These are phyloP conservation scores for Colletotrichum sp. DNA, from an alignment of 2,329 filamentous ascomycete species.

Conservation along the genomic window DNA sequence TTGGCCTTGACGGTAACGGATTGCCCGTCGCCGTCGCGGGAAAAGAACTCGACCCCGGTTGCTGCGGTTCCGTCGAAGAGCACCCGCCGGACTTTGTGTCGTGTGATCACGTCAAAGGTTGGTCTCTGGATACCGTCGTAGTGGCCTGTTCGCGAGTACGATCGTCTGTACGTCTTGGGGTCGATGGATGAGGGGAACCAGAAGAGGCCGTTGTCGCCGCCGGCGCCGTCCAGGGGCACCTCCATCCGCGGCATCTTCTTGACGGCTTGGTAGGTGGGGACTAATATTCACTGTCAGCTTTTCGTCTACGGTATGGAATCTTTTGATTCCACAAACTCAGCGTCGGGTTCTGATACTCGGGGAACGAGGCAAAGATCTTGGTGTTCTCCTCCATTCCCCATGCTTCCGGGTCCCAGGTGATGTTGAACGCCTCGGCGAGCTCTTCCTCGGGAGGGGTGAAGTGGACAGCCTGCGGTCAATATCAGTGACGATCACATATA, in stretches of 20 bases:
- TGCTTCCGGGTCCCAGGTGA: slow-evolving; percentile 22
- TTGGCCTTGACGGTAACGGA: slow-evolving; percentile 25
- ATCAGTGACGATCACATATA: background rate
- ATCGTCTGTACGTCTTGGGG: slow-evolving; percentile 22
- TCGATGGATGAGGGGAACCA: slow-evolving; percentile 28
- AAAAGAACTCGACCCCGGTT: slow-evolving; percentile 28
- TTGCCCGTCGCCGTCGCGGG: slow-evolving; percentile 15
- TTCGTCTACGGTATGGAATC: too few relatives aligned
- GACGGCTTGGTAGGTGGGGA: slow-evolving; percentile 26
- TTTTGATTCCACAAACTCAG: slow-evolving; percentile 1
- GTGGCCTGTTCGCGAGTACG: slow-evolving; percentile 30
- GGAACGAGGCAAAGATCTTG: slow-evolving; percentile 19
- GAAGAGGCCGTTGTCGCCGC: slow-evolving; percentile 29
- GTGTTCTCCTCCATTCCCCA: slow-evolving; percentile 22
- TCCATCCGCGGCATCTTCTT: slow-evolving; percentile 26
- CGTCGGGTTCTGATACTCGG: slow-evolving; percentile 8
- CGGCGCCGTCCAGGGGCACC: slow-evolving; percentile 26
- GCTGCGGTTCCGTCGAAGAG: slow-evolving; percentile 25
- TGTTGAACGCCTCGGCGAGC: slow-evolving; percentile 21
- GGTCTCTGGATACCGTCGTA: slow-evolving; percentile 22
- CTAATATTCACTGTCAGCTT: background rate
- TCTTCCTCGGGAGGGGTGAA: slow-evolving; percentile 22
- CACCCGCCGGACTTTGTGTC: slow-evolving; percentile 24
- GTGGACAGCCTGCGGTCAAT: background rate
- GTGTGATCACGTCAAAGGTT: slow-evolving; percentile 28